Evolutionary conservation across 176 grass and related monocot genomes (phyloP).

Genomic region (Oryza brachyantha): DNA sequence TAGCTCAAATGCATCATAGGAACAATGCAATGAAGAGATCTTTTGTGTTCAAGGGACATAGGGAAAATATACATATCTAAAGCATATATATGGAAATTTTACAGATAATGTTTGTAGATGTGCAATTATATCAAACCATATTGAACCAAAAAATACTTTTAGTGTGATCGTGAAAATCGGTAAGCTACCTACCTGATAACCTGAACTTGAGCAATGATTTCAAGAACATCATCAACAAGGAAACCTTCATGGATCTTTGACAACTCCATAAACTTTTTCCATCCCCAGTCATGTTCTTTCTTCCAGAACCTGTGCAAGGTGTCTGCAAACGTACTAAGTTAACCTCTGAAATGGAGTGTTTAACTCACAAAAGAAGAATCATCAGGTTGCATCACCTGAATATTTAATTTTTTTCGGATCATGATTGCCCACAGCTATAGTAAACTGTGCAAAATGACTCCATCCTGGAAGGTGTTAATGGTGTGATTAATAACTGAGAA

Average conservation of each 20-base stretch:
- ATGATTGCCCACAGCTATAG: conserved; percentile 88
- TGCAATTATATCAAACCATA: conserved; percentile 8
- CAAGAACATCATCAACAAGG: conserved; percentile 75
- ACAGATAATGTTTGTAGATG: not conserved
- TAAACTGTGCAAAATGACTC: conserved; percentile 96
- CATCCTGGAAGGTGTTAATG: conserved; percentile 63
- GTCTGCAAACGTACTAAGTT: conserved; percentile 60
- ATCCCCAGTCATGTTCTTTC: conserved; percentile 99
- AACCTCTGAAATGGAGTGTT: conserved; percentile 32
- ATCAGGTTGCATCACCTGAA: conserved; percentile 54
- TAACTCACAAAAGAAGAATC: conserved; percentile 20
- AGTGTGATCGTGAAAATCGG: not conserved
- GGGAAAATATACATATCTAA: not conserved
- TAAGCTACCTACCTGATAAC: conserved; percentile 74
- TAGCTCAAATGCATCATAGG: not conserved
- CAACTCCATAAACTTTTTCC: conserved; percentile 99
- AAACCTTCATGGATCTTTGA: conserved; percentile 95
- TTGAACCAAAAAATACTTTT: not conserved
- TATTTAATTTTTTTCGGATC: conserved; percentile 99
- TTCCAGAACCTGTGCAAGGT: conserved; percentile 96
- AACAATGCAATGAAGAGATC: conserved; percentile 5
- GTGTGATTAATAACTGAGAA: not conserved
- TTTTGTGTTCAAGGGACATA: conserved; percentile 1
- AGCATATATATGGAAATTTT: not conserved
- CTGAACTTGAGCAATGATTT: conserved; percentile 99